Evolutionary conservation across 2,329 filamentous ascomycete species (phyloP).

Genomic region (Pseudocercospora ulei): DNA sequence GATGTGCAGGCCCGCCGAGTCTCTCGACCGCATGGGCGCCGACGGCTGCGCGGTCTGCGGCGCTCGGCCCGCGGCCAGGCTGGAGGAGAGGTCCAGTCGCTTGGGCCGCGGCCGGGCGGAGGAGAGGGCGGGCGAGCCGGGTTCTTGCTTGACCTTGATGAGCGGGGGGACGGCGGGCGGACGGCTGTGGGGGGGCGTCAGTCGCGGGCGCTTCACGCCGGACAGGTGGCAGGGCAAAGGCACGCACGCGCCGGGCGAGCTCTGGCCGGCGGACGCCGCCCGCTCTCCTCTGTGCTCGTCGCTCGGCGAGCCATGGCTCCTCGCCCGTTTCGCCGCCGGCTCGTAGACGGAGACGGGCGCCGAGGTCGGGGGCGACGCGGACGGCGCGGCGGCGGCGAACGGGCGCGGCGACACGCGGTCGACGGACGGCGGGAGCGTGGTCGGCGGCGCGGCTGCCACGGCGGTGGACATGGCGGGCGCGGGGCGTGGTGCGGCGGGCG

Average conservation of each 20-base stretch:
- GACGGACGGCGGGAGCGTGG: conserved; percentile 32
- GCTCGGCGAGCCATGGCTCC: conserved; percentile 34
- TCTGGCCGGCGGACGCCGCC: conserved; percentile 44
- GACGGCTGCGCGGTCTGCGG: conserved; percentile 50
- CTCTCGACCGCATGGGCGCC: conserved; percentile 62
- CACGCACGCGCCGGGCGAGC: conserved; percentile 44
- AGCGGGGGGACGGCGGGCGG: conserved; percentile 54
- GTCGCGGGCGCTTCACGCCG: conserved; percentile 5
- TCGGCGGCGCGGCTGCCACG: conserved; percentile 37
- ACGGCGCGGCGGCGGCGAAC: conserved; percentile 39
- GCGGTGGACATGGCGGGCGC: conserved; percentile 40
- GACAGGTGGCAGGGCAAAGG: conserved; percentile 22
- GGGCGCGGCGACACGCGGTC: conserved; percentile 37
- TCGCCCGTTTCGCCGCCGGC: conserved; percentile 29
- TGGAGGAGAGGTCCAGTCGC: conserved; percentile 62
- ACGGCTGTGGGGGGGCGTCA: conserved; percentile 39
- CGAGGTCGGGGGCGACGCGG: conserved; percentile 30
- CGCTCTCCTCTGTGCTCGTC: conserved; percentile 21
- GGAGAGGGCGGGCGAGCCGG: conserved; percentile 69
- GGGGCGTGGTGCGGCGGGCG: conserved; percentile 4
- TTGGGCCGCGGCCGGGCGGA: conserved; percentile 65
- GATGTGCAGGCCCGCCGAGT: conserved; percentile 62
- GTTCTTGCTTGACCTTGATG: conserved; percentile 95
- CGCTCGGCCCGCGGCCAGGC: conserved; percentile 38
- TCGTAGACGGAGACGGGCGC: conserved; percentile 20